phyloP scores from a whole-genome alignment of 2,329 filamentous ascomycete species.

The Westerdykella aurantiaca region DNA sequence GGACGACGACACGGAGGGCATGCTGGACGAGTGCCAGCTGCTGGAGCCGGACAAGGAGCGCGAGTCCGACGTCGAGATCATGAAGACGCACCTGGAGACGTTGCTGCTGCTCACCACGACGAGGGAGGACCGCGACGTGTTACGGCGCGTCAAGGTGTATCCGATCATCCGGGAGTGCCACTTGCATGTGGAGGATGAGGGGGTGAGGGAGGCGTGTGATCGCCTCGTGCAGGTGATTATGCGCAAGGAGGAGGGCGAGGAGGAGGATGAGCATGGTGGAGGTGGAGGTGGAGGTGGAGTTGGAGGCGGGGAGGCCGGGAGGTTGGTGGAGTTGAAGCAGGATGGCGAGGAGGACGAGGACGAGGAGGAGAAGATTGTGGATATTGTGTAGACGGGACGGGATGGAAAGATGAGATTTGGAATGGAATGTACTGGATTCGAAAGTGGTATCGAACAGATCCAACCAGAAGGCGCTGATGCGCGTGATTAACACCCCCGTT shows the following conservation, averaged over 20 bases:
- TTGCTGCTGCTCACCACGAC: constrained; percentile 77
- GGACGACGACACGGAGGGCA: constrained; percentile 76
- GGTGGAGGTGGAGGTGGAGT: constrained; percentile 2
- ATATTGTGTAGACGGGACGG: constrained; percentile 13
- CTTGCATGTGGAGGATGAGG: constrained; percentile 68
- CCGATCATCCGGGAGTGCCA: constrained; percentile 85
- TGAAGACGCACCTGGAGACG: constrained; percentile 85
- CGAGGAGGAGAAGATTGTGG: constrained; percentile 35
- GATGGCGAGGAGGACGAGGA: constrained; percentile 22
- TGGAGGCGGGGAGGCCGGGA: constrained; percentile 17
- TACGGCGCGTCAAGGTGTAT: constrained; percentile 78
- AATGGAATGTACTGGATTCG: too few relatives aligned
- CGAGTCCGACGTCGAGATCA: constrained; percentile 68
- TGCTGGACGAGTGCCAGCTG: constrained; percentile 87
- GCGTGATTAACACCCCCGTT: too few relatives aligned
- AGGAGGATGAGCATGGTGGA: constrained; percentile 38
- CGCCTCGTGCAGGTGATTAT: constrained; percentile 83
- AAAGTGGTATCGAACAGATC: too few relatives aligned
- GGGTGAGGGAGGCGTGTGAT: constrained; percentile 78
- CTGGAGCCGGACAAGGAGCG: constrained; percentile 84
- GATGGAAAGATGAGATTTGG: too few relatives aligned
- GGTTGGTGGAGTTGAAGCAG: constrained; percentile 23
- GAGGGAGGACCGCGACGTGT: constrained; percentile 62
- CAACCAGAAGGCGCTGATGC: too few relatives aligned
- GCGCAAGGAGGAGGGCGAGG: constrained; percentile 65